These are phyloP conservation scores for Lenzites betulinus DNA, from an alignment of 768 basidiomycete species.

Conservation along the genomic window DNA sequence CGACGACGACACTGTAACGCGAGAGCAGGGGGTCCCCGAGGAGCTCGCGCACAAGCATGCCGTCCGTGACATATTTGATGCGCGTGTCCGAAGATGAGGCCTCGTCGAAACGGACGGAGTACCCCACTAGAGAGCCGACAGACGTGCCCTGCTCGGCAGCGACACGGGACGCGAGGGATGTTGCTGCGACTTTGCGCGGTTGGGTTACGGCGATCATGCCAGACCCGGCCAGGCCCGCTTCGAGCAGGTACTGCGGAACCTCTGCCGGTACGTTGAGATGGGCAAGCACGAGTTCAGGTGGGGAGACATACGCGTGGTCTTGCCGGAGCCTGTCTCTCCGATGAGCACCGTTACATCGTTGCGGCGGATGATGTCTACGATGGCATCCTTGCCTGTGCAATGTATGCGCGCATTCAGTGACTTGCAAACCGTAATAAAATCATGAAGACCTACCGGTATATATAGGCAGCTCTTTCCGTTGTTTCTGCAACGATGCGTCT, in stretches of 20 bases:
- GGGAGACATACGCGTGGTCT: constrained; percentile 86
- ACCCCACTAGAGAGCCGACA: constrained; percentile 83
- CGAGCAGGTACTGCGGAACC: constrained; percentile 93
- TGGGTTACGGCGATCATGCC: constrained; percentile 92
- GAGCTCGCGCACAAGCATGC: constrained; percentile 95
- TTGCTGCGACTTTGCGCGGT: constrained; percentile 93
- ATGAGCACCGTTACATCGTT: constrained; percentile 89
- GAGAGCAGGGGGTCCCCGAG: constrained; percentile 75
- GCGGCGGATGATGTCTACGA: constrained; percentile 69
- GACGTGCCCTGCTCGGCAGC: constrained; percentile 75
- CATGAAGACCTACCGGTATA: constrained; percentile 57
- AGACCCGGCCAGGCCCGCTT: constrained; percentile 68
- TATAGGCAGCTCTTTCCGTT: constrained; percentile 75
- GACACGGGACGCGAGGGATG: constrained; percentile 89
- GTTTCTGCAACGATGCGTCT: constrained; percentile 50
- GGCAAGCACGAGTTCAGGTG: background rate
- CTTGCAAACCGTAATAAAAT: background rate
- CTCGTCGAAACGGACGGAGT: constrained; percentile 96
- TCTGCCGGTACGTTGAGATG: constrained; percentile 49
- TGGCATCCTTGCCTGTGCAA: constrained; percentile 72
- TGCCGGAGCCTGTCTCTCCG: constrained; percentile 97
- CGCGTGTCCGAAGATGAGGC: constrained; percentile 66
- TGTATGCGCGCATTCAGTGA: background rate
- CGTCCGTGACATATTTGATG: constrained; percentile 97
- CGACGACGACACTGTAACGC: constrained; percentile 83